A percentile compares a stretch with the other conserved stretches of the same genome.
Evolutionary conservation across 768 basidiomycete species (phyloP).

Genomic region (Dictyophora rubrovolvata): DNA sequence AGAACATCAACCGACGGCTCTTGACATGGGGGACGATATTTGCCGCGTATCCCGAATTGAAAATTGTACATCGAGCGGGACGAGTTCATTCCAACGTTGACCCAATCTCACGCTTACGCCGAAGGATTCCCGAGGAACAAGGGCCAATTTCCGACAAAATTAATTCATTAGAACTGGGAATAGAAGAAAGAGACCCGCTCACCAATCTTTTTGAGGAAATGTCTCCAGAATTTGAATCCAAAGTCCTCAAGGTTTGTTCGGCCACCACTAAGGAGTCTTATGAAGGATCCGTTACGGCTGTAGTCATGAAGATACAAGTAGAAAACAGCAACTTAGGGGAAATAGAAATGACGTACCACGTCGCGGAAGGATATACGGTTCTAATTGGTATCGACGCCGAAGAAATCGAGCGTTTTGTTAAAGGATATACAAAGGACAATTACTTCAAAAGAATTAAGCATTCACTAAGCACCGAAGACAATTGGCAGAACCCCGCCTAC

Average conservation of each 20-base stretch:
- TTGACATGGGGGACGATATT: constrained; percentile 4
- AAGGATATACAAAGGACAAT: neutral
- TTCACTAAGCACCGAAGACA: too few species aligned
- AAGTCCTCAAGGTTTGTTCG: neutral
- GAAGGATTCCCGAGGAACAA: neutral
- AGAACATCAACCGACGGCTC: constrained; percentile 12
- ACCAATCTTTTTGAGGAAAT: neutral
- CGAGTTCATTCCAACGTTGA: constrained; percentile 13
- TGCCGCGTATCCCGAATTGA: constrained; percentile 9
- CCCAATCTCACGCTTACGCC: constrained; percentile 6
- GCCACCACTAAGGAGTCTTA: too few species aligned
- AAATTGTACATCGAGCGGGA: constrained; percentile 11
- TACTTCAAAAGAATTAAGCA: too few species aligned
- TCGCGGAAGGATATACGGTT: neutral
- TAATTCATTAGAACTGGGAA: neutral
- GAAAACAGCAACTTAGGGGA: neutral
- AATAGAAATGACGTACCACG: too few species aligned
- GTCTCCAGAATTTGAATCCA: neutral
- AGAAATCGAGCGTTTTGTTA: too few species aligned
- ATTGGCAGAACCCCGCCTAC: too few species aligned
- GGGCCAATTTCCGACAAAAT: neutral
- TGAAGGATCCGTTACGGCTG: too few species aligned
- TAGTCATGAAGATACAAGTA: constrained; percentile 3
- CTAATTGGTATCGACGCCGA: neutral
- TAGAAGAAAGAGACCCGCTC: neutral